These are phyloP conservation scores for Pythium brachiatum DNA, from an alignment of 352 stramenopile species.

Conservation along the genomic window DNA sequence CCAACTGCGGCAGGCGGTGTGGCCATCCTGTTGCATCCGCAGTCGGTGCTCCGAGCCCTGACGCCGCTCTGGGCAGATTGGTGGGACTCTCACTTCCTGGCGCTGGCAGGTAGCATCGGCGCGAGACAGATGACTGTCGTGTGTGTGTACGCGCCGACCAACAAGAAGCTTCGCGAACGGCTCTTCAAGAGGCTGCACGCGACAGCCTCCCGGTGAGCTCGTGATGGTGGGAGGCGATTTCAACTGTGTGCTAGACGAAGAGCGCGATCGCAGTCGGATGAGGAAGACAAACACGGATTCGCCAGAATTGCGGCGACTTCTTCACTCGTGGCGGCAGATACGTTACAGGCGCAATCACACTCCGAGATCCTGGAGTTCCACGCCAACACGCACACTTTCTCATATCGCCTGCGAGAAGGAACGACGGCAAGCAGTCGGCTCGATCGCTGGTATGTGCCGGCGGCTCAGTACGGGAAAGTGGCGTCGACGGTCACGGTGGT, in stretches of 20 bases:
- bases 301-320: not conserved
- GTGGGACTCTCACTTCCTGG: constrained; percentile 4
- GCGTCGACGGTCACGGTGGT: not conserved
- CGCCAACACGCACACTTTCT: constrained; percentile 3
- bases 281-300: not conserved
- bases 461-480: not conserved
- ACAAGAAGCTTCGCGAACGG: not conserved
- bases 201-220: not conserved
- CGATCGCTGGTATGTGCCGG: not conserved
- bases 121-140: not conserved
- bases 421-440: not conserved
- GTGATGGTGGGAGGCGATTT: constrained; percentile 14
- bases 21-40: constrained; percentile 4
- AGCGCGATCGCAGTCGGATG: not conserved
- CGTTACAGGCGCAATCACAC: not conserved
- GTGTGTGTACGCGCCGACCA: constrained; percentile 11
- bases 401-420: not conserved
- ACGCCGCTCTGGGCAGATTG: not conserved
- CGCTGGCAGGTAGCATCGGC: not conserved
- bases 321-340: not conserved
- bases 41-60: not conserved
- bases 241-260: constrained; percentile 5
- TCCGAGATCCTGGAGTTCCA: constrained; percentile 2
- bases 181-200: not conserved
- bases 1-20: constrained; percentile 1